Base-by-base conservation (phyloP, 495 filamentous ascomycete genomes). In the Rostrohypoxylon terebratum region DNA sequence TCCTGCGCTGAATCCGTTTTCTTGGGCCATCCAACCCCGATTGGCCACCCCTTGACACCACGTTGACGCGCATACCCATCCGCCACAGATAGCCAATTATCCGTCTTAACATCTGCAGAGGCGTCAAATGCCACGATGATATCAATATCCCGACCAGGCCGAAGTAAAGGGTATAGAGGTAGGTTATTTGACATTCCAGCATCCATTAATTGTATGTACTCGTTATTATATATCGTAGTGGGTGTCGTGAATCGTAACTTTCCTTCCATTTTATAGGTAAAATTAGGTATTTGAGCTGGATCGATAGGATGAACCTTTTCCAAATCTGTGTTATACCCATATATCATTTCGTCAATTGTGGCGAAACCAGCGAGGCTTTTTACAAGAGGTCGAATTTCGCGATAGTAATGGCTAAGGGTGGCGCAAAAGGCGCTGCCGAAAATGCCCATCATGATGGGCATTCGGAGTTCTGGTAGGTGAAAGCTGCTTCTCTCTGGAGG, bases 131-230 rank as follows among this genome's bases (percentile, higher is more conserved):
- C 91, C 21, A 99, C 87, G n/a, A 99, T 83, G 44, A 99, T 86
- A 73, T 99, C 96, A 16, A 98, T 89, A 70, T 96, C 88, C 28
- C 96, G 86, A 3, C 93, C 94, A 0, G 92, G 93, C 18, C 96
- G 88, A 23, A 99, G 89, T 5, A 98, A 86, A 0, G 96, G 96
- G 78, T 99, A 99, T 28, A 97, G 92, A 4, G 96, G 95, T 3
- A 99, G 85, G 73, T 99, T 99, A 77, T 98, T 98, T 58, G 91
- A 94, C 94, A 99, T 99, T 11, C 96, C 96, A 5, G 96, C 93
- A 81, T 99, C 96, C 92, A 97, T 97, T 4, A 98, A 87, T 71
- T 96, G 90, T 23, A 98, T 84, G 71, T 93, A 89, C 36, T 89
- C 82, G 18, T 83, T 85, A 53, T 87, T 82, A 74, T 91, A 89